Evolutionary conservation across 2,329 filamentous ascomycete genomes (phyloP).

Genomic region (Botrytis fragariae): DNA sequence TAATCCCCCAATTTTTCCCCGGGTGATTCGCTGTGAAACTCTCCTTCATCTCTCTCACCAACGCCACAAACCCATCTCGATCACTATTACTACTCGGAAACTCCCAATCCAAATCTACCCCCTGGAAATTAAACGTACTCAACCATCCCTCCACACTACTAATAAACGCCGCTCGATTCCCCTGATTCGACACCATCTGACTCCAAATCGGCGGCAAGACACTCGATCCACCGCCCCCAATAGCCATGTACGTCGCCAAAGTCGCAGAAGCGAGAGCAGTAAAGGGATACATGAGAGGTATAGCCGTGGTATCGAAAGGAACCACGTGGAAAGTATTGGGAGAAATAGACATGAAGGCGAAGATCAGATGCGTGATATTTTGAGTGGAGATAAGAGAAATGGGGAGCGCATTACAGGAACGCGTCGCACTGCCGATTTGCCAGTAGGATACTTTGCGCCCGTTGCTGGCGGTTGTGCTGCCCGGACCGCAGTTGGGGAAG

Average conservation of each 20-base stretch:
- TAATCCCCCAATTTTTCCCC: constrained; percentile 38
- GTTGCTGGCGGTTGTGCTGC: constrained; percentile 3
- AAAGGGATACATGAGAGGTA: constrained; percentile 31
- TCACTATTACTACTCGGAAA: constrained; percentile 41
- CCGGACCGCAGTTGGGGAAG: constrained; percentile 2
- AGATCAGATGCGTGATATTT: constrained; percentile 40
- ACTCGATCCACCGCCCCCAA: constrained; percentile 42
- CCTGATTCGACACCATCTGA: constrained; percentile 32
- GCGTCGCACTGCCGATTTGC: constrained; percentile 8
- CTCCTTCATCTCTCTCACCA: constrained; percentile 34
- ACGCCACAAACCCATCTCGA: constrained; percentile 41
- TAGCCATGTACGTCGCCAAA: constrained; percentile 39
- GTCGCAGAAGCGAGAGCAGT: constrained; percentile 38
- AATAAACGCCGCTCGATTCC: constrained; percentile 42
- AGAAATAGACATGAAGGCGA: constrained; percentile 45
- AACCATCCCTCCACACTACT: constrained; percentile 39
- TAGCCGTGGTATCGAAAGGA: constrained; percentile 33
- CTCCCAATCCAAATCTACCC: constrained; percentile 50
- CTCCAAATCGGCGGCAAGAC: constrained; percentile 31
- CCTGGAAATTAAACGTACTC: constrained; percentile 41
- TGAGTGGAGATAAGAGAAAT: constrained; percentile 39
- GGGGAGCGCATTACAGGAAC: constrained; percentile 37
- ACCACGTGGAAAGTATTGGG: constrained; percentile 36
- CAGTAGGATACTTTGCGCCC: constrained; percentile 14
- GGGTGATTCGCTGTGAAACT: constrained; percentile 40